Base-by-base conservation (phyloP, 768 basidiomycete species). In the Baorangia bicolor region DNA sequence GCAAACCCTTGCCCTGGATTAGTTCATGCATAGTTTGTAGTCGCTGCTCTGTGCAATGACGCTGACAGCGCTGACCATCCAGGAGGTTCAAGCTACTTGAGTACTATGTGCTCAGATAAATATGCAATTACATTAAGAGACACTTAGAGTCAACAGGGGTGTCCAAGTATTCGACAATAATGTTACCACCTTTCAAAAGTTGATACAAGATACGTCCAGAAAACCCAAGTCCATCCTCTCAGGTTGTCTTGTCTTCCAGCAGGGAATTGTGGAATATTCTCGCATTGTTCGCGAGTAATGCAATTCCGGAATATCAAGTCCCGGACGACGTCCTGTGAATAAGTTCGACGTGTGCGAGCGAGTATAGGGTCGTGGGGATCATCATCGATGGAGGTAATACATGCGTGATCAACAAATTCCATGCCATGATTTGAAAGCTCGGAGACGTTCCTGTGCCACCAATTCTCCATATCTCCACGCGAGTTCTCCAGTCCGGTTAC, bases 401-500 rank as follows among this genome's bases (percentile, higher is more conserved):
- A 74, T 21, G 65, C 73, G 5, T 74, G 68, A 16, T 62, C 64
- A 45, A 41, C 40, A 21, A 75, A 74, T 9, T 49, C 42, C 73
- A 74, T 67, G 37, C 56, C 58, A 40, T 57, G 33, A 16, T 33
- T 27, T 16, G 55, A 49, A 16, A 74, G 66, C 2, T 58, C 60
- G 4, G 30, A 25, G 5, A 38, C 54, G 7, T 74, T 75, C 35
- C 47, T 61, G n/a, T 34, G 23, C 74, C 74, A 74, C 73, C 74
- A 74, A 10, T 30, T 20, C 42, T 75, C 73, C 74, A 75, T 75
- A 12, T 63, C 62, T 42, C 43, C 64, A 23, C 58, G 55, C 28
- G 70, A 53, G 21, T 73, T 63, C 52, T 77, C 78, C 30, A 79
- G 67, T 28, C 73, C 74, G 2, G 75, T 78, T 6, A 77, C 67